Evolutionary conservation across 495 filamentous ascomycete species (phyloP), one percentile per base, ranked within the genome.

Genomic region (Annulohypoxylon maeteangense): DNA sequence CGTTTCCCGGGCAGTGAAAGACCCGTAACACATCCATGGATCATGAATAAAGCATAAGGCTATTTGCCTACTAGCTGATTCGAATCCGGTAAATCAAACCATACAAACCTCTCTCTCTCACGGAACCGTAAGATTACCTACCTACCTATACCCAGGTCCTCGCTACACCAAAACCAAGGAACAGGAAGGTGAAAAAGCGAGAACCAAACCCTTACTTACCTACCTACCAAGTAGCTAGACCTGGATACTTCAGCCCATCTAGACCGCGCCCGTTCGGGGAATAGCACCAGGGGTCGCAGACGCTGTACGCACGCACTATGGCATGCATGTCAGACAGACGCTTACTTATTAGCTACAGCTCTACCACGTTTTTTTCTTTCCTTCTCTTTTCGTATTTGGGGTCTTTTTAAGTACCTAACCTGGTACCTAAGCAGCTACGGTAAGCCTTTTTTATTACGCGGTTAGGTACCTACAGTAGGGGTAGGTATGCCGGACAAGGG

Each of bases 161-260:
- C 18, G n/a, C 16, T 47, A 7, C 23, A 29, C n/a, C n/a, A 22
- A 25, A 23, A 36, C 7, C 56, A 34, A 20, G 56, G 20, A 67
- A 67, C 57, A 60, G 64, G 64, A 67, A 67, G 64, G 64, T 61
- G 44, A n/a, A n/a, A n/a, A n/a, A 65, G 32, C 22, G 38, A 12
- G 14, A 48, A 20, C 45, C 25, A 47, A 20, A n/a, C 10, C 20
- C 34, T 36, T 40, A 6, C 6, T 29, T 6, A 6, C 6, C 27
- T 29, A 2, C 27, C 27, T 6, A n/a, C n/a, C n/a, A n/a, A n/a
- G n/a, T n/a, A n/a, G n/a, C 36, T 14, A 4, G 36, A 14, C 36
- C n/a, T 5, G 6, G 40, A 44, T 1, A 16, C 5, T 12, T 16
- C 50, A 16, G 40, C 12, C 44, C 20, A 45, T 18, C 36, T 38